Evolutionary conservation across 805 yeast species (phyloP), one percentile per base, ranked within the genome.

Genomic region (Candida xiaguanensis): DNA sequence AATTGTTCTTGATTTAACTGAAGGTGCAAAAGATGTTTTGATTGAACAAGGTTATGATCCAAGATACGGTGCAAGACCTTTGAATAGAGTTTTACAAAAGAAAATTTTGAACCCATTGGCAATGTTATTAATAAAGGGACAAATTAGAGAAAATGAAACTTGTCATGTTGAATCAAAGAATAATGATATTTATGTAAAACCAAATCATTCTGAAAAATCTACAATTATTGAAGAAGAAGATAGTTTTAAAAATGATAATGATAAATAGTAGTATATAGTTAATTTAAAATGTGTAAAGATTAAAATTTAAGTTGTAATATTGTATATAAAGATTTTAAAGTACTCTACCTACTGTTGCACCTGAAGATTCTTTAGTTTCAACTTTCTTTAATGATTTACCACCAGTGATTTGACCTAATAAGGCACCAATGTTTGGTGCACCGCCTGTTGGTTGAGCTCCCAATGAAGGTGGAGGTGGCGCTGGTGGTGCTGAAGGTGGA

Each of bases 31-130:
- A 58, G 75, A 72, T 11, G 82, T 93, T 83, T 68, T 93, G 27
- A 80, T 91, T 3, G 80, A 82, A 20, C 71, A 84, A 48, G 99
- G 99, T 3, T 93, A 91, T 58, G 97, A 91, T 55, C 85, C 87
- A 23, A 61, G 82, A 31, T 93, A 91, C 55, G 99, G 99, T 50
- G 99, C 99, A 0, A 78, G 99, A 56, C 99, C 99, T 8, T 73
- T 93, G 59, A 91, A 93, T 69, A 77, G 99, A 52, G 74, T 89
- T 38, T 80, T 91, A 44, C 95, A 89, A 59, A 86, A 83, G 67
- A 65, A 74, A 46, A 58, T 93, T n/a, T 70, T 93, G 60, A 90
- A 90, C 57, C 95, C 97, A 17, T 74, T 93, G 77, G 95, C 98
- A 2, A 72, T 77, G 52, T 66, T 74, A 51, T 57, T 93, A 70